Percentiles rank a stretch among this genome's conserved stretches.
Evolutionary conservation across 208 protist species (phyloP).

Genomic region (Herpetomonas tarakana): DNA sequence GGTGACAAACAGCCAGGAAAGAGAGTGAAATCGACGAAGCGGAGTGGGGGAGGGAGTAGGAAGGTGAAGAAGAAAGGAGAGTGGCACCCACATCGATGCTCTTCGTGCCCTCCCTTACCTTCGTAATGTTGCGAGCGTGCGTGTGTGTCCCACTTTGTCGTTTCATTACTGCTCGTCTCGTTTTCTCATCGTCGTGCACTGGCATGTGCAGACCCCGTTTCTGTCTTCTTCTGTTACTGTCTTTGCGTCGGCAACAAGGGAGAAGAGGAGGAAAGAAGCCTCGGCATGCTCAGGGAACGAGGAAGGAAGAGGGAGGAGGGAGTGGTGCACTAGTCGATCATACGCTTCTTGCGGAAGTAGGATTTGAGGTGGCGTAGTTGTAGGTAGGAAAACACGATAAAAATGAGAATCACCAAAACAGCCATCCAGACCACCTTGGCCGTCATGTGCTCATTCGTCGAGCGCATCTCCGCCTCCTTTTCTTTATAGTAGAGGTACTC

Average conservation of each 20-base stretch:
- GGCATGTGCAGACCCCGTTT: neutral
- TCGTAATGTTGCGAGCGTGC: neutral
- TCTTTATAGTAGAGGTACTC: slow-evolving; percentile 88
- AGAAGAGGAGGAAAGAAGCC: neutral
- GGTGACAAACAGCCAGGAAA: too few species aligned
- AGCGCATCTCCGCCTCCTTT: slow-evolving; percentile 85
- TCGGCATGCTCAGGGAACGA: neutral
- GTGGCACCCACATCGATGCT: neutral
- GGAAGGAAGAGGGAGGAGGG: slow-evolving; percentile 5
- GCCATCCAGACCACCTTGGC: slow-evolving; percentile 61
- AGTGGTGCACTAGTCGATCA: slow-evolving; percentile 71
- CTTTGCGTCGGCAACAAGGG: neutral
- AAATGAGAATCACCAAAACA: slow-evolving; percentile 56
- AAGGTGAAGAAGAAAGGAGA: neutral
- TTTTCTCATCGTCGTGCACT: slow-evolving; percentile 8
- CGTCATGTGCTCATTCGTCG: slow-evolving; percentile 83
- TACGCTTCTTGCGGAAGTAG: slow-evolving; percentile 89
- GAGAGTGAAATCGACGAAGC: too few species aligned
- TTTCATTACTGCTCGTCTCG: neutral
- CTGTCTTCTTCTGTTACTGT: neutral
- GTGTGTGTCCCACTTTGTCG: neutral
- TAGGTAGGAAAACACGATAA: slow-evolving; percentile 64
- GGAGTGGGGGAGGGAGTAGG: too few species aligned
- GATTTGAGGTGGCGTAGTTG: slow-evolving; percentile 76
- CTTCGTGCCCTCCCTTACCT: neutral